A percentile compares a stretch with the other conserved stretches of the same genome.
These are phyloP conservation scores for Leptosphaerulina australis DNA, from an alignment of 2,329 filamentous ascomycete genomes.

Conservation along the genomic window DNA sequence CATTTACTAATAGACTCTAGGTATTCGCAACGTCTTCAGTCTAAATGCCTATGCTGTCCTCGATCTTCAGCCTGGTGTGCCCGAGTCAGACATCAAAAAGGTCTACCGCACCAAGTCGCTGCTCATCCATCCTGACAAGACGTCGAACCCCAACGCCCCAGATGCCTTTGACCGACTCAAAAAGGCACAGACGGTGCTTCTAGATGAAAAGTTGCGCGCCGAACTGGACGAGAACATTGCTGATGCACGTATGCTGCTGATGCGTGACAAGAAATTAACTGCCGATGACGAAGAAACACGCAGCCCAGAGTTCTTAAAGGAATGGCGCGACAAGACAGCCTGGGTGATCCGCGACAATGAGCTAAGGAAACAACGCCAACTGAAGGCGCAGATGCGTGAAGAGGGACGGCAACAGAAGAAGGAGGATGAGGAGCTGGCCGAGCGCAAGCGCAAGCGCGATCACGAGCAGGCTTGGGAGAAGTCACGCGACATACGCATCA, in stretches of 20 bases:
- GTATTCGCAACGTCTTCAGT: conserved; percentile 85
- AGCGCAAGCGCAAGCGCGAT: conserved; percentile 68
- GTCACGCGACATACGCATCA: conserved; percentile 87
- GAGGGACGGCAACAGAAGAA: conserved; percentile 88
- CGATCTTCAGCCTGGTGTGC: conserved; percentile 91
- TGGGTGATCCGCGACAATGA: conserved; percentile 93
- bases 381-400: conserved; percentile 95
- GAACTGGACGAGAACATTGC: conserved; percentile 93
- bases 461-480: conserved; percentile 96
- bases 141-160: conserved; percentile 84
- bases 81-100: conserved; percentile 94
- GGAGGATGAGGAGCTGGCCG: conserved; percentile 81
- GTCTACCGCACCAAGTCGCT: conserved; percentile 97
- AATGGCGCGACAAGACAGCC: conserved; percentile 90
- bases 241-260: conserved; percentile 91
- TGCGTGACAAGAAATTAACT: conserved; percentile 92
- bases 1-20: conserved; percentile 24
- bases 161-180: conserved; percentile 97
- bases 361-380: conserved; percentile 77
- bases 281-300: conserved; percentile 86
- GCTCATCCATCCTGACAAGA: conserved; percentile 98
- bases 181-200: conserved; percentile 87
- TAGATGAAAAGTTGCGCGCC: conserved; percentile 90
- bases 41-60: conserved; percentile 89
- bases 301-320: conserved; percentile 78